Evolutionary conservation across 73 alveolate species (phyloP), one percentile per base, ranked within the genome.

Genomic region (Durusdinium trenchii): DNA sequence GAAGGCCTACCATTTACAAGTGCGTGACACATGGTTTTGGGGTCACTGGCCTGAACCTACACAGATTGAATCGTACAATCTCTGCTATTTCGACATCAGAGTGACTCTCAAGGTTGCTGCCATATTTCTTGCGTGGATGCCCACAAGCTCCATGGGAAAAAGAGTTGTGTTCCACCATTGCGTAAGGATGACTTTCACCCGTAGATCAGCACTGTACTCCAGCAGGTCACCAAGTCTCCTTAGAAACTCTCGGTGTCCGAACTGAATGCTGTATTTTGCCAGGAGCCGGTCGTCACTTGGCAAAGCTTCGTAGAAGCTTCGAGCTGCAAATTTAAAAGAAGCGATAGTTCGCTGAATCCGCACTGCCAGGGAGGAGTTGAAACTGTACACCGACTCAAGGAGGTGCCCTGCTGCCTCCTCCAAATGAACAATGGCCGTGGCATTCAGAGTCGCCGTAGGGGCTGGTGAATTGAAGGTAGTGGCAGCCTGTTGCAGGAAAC

Each of bases 141-240:
- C 84, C 47, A 73, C 84, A 20, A n/a, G 28, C 84, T 73, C 84
- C 84, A 73, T 73, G 26, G 84, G 84, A 38, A 73, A 73, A 3
- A 73, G 47, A 6, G 84, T 73, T 5, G 84, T 73, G 84, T 73
- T 73, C 84, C 84, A 73, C 84, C 84, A 73, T 51, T 73, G 84
- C 84, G 47, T 38, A 6, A 73, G 28, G n/a, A 73, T 51, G 52
- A 73, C 84, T 73, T 73, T n/a, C 51, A n/a, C 28, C 30, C 9
- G n/a, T 36, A 51, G 84, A 38, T 73, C 84, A 14, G 84, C 84
- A 10, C 28, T 5, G 84, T 73, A 73, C 52, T 32, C 50, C 18
- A 73, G 3, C 51, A 73, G 9, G 51, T 73, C 84, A 28, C 84
- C 84, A 73, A 73, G 84, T 28, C 84, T 73, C 36, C 84, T 14